Percentiles rank a stretch among this genome's conserved stretches.
These are phyloP conservation scores for Colletotrichum echinochloae DNA, from an alignment of 2,329 filamentous ascomycete genomes.

Conservation along the genomic window DNA sequence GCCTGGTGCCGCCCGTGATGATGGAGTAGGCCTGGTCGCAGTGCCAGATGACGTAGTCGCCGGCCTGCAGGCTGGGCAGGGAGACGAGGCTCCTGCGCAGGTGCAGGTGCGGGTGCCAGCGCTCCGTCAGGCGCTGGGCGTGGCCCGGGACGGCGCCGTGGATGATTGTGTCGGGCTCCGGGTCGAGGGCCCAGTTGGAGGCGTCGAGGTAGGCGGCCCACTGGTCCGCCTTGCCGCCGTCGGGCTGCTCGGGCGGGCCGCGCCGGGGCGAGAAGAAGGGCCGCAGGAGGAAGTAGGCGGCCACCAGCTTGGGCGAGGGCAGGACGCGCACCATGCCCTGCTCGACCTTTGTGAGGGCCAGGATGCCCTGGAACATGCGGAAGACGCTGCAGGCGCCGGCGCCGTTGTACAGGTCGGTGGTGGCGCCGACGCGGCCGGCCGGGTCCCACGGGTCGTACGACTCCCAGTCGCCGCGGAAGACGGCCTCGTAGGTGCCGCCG, in stretches of 20 bases:
- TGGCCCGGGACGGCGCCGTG: slow-evolving; percentile 70
- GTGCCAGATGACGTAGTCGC: slow-evolving; percentile 71
- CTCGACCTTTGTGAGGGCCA: slow-evolving; percentile 71
- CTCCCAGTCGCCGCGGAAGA: slow-evolving; percentile 79
- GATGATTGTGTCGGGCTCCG: slow-evolving; percentile 66
- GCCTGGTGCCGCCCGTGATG: slow-evolving; percentile 53
- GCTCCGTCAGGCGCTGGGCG: slow-evolving; percentile 68
- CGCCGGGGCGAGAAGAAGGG: slow-evolving; percentile 59
- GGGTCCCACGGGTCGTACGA: slow-evolving; percentile 81
- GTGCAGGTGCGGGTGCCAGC: slow-evolving; percentile 68
- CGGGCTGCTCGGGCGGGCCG: slow-evolving; percentile 38
- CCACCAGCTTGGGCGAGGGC: slow-evolving; percentile 61
- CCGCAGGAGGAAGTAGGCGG: slow-evolving; percentile 60
- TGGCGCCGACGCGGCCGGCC: slow-evolving; percentile 70
- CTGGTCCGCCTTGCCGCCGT: slow-evolving; percentile 44
- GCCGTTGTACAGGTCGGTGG: slow-evolving; percentile 78
- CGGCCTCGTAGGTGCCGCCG: slow-evolving; percentile 71
- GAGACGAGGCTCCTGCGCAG: slow-evolving; percentile 66
- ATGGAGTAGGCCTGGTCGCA: slow-evolving; percentile 69
- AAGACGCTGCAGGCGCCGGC: slow-evolving; percentile 80
- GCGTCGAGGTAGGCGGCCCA: slow-evolving; percentile 65
- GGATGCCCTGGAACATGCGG: slow-evolving; percentile 83
- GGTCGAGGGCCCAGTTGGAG: slow-evolving; percentile 56
- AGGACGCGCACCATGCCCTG: slow-evolving; percentile 58
- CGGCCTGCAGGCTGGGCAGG: slow-evolving; percentile 65